Evolutionary conservation across 495 filamentous ascomycete species (phyloP).

Genomic region (Massariosphaeria phaeospora): DNA sequence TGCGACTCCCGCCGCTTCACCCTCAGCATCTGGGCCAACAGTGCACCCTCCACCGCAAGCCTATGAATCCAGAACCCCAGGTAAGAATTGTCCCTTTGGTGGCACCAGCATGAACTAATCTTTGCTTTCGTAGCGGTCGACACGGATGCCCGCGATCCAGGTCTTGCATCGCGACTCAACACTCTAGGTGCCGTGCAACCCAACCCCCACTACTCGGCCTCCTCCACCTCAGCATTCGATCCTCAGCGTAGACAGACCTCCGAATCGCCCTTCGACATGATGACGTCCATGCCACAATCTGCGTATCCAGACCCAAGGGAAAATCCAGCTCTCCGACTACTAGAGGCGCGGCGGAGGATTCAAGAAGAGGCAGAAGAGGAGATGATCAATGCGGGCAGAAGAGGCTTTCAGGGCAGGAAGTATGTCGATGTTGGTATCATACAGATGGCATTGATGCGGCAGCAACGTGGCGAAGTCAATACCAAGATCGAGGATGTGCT

Average conservation of each 20-base stretch:
- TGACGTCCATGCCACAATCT: constrained; percentile 15
- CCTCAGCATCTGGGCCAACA: constrained; percentile 36
- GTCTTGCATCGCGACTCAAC: constrained; percentile 58
- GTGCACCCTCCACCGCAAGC: constrained; percentile 37
- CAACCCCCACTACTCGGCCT: constrained; percentile 53
- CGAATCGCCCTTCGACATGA: constrained; percentile 21
- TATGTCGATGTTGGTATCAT: constrained; percentile 61
- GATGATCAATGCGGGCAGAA: constrained; percentile 48
- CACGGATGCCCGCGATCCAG: constrained; percentile 60
- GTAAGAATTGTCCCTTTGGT: constrained; percentile 28
- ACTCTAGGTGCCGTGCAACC: constrained; percentile 61
- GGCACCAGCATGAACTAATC: background rate
- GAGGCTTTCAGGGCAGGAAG: constrained; percentile 47
- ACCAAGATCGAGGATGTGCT: constrained; percentile 57
- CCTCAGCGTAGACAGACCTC: constrained; percentile 20
- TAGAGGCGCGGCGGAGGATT: constrained; percentile 52
- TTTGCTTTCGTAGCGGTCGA: constrained; percentile 51
- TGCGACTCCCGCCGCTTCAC: constrained; percentile 31
- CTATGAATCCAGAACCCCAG: constrained; percentile 35
- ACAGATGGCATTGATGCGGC: constrained; percentile 55
- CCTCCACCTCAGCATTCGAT: constrained; percentile 46
- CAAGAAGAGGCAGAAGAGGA: constrained; percentile 56
- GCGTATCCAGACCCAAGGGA: constrained; percentile 49
- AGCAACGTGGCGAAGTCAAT: constrained; percentile 48
- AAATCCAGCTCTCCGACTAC: constrained; percentile 52